Percentiles rank a stretch among this genome's conserved stretches.
These are phyloP conservation scores for Scedosporium minutisporum DNA, from an alignment of 2,329 filamentous ascomycete species.

Conservation along the genomic window DNA sequence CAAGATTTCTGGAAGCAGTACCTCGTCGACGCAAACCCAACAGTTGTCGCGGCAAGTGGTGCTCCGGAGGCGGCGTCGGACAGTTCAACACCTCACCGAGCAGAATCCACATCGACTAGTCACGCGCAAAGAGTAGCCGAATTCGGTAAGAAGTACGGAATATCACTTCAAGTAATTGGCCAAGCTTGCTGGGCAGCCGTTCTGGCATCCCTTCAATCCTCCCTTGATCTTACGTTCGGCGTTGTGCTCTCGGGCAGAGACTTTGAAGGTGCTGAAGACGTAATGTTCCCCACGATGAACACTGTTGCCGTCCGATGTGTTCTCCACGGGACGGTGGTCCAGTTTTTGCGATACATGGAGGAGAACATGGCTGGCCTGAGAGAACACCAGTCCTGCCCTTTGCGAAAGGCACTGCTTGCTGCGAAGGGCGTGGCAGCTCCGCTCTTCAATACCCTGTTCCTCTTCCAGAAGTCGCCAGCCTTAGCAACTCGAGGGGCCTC, in stretches of 20 bases:
- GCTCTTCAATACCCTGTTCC: slow-evolving; percentile 48
- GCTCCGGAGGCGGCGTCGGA: not conserved
- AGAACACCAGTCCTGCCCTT: slow-evolving; percentile 67
- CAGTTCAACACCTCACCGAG: not conserved
- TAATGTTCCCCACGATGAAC: slow-evolving; percentile 89
- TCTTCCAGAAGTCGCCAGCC: slow-evolving; percentile 34
- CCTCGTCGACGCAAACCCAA: slow-evolving; percentile 41
- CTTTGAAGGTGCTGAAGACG: slow-evolving; percentile 51
- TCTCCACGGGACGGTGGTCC: slow-evolving; percentile 54
- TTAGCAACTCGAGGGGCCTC: not conserved
- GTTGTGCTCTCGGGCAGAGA: slow-evolving; percentile 80
- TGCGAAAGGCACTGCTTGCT: slow-evolving; percentile 55
- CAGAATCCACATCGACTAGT: not conserved
- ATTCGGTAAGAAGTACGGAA: slow-evolving; percentile 55
- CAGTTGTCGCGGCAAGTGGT: slow-evolving; percentile 16
- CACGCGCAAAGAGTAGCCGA: slow-evolving; percentile 18
- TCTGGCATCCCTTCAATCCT: slow-evolving; percentile 51
- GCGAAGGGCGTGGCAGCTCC: slow-evolving; percentile 22
- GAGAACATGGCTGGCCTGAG: slow-evolving; percentile 55
- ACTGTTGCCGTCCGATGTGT: slow-evolving; percentile 68
- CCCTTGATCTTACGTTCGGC: slow-evolving; percentile 72
- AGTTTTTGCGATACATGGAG: slow-evolving; percentile 67
- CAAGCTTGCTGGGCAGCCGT: slow-evolving; percentile 68
- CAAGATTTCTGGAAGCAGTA: slow-evolving; percentile 62
- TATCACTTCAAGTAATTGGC: slow-evolving; percentile 69